Evolutionary conservation across 768 basidiomycete genomes (phyloP).

Genomic region (Boletus speciosus): DNA sequence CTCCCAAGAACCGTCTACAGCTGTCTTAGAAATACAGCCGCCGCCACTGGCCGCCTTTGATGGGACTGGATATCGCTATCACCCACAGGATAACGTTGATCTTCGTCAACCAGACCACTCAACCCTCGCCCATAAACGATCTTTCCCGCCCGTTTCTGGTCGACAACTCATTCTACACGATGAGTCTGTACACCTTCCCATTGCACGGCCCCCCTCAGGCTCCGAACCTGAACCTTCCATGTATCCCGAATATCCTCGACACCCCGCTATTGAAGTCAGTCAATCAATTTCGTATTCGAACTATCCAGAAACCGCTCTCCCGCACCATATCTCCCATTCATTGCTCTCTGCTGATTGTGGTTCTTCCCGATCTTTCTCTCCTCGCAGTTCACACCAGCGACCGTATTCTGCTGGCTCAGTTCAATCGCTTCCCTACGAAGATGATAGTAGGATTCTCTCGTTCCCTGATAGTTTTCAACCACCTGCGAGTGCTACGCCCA

Average conservation of each 20-base stretch:
- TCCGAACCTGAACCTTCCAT: constrained; percentile 8
- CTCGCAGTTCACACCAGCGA: constrained; percentile 10
- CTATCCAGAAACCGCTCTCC: constrained; percentile 7
- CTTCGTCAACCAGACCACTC: constrained; percentile 17
- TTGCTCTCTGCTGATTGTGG: constrained; percentile 8
- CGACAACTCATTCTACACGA: constrained; percentile 12
- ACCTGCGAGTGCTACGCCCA: constrained; percentile 2
- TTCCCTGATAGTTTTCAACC: constrained; percentile 13
- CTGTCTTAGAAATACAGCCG: constrained; percentile 39
- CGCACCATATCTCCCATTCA: constrained; percentile 12
- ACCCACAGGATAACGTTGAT: constrained; percentile 22
- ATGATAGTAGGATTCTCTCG: constrained; percentile 5
- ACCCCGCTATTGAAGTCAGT: constrained; percentile 2
- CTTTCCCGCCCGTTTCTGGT: constrained; percentile 18
- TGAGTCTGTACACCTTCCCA: constrained; percentile 8
- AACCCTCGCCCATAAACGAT: constrained; percentile 26
- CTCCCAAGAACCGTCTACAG: constrained; percentile 26
- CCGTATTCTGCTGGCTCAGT: constrained; percentile 21
- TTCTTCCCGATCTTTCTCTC: constrained; percentile 7
- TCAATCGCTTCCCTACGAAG: constrained; percentile 14
- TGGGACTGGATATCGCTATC: constrained; percentile 29
- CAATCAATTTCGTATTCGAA: constrained; percentile 18
- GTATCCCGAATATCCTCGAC: constrained; percentile 16
- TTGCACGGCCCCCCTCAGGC: constrained; percentile 6
- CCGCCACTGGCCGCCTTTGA: constrained; percentile 36